These are phyloP conservation scores for Sistotremastrum niveocremeum DNA, from an alignment of 768 basidiomycete genomes.

Conservation along the genomic window DNA sequence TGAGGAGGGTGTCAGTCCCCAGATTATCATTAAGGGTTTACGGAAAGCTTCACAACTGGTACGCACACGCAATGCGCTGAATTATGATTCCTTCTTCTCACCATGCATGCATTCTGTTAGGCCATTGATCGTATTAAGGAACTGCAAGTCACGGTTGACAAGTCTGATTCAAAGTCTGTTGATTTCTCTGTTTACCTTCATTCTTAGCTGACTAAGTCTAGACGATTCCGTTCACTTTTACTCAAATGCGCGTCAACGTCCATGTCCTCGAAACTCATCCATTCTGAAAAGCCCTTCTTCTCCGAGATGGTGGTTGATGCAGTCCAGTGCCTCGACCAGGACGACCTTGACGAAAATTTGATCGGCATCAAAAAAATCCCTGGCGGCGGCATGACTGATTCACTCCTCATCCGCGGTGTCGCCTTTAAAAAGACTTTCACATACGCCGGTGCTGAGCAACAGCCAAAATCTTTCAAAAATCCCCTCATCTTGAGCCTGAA, in stretches of 20 bases:
- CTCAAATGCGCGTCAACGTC: conserved; percentile 96
- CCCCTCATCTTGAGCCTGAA: conserved; percentile 90
- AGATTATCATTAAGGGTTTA: conserved; percentile 96
- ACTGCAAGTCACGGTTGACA: conserved; percentile 83
- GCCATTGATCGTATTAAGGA: conserved; percentile 78
- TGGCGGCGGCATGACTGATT: conserved; percentile 96
- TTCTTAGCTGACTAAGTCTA: conserved; percentile 19
- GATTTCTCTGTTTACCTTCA: neutral
- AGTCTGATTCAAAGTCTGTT: conserved; percentile 75
- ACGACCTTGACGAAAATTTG: conserved; percentile 87
- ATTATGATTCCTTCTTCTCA: neutral
- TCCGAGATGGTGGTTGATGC: conserved; percentile 98
- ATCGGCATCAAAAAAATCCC: conserved; percentile 98
- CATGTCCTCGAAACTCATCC: conserved; percentile 99
- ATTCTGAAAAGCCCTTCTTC: conserved; percentile 98
- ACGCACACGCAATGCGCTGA: conserved; percentile 16
- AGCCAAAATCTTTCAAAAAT: conserved; percentile 82
- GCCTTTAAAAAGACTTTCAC: conserved; percentile 99
- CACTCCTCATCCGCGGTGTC: conserved; percentile 76
- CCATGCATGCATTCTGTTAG: conserved; percentile 25
- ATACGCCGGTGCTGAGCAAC: conserved; percentile 97
- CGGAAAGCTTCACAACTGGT: conserved; percentile 79
- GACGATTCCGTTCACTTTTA: conserved; percentile 85
- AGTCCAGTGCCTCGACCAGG: conserved; percentile 81
- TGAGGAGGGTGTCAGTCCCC: conserved; percentile 94